A percentile compares a stretch with the other conserved stretches of the same genome.
These are phyloP conservation scores for Saccharomycopsis fermentans DNA, from an alignment of 805 yeast species.

Conservation along the genomic window DNA sequence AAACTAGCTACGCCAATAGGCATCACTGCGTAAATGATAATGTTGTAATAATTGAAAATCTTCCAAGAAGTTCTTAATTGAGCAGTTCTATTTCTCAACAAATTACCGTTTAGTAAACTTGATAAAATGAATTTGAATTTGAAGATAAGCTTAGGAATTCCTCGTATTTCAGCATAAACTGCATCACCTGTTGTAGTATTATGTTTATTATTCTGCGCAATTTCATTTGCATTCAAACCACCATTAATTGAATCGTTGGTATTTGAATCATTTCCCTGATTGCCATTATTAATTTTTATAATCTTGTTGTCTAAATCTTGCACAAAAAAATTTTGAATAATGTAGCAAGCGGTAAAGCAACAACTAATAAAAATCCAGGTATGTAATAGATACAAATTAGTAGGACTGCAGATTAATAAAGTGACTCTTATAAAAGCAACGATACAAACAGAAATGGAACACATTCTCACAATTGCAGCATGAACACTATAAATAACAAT, in stretches of 20 bases:
- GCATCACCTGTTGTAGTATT: constrained; percentile 14
- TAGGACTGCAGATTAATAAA: constrained; percentile 58
- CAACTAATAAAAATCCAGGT: constrained; percentile 91
- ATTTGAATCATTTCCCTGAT: constrained; percentile 20
- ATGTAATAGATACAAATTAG: constrained; percentile 65
- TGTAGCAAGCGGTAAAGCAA: constrained; percentile 67
- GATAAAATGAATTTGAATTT: constrained; percentile 3
- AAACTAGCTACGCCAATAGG: constrained; percentile 95
- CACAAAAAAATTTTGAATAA: constrained; percentile 80
- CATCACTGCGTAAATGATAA: constrained; percentile 94
- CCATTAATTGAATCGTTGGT: constrained; percentile 18
- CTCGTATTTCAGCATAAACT: neutral
- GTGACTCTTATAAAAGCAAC: constrained; percentile 61
- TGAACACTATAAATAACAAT: constrained; percentile 79
- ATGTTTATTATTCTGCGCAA: constrained; percentile 10
- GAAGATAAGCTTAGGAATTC: neutral
- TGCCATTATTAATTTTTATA: constrained; percentile 18
- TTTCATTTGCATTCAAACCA: constrained; percentile 24
- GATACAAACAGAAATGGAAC: constrained; percentile 69
- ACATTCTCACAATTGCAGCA: constrained; percentile 81
- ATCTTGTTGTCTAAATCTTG: constrained; percentile 43
- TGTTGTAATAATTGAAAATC: constrained; percentile 67
- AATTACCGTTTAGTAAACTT: constrained; percentile 11
- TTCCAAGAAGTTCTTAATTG: constrained; percentile 1
- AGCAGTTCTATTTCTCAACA: neutral